Evolutionary conservation across 768 basidiomycete genomes (phyloP).

Genomic region (Boletus subparvulus): DNA sequence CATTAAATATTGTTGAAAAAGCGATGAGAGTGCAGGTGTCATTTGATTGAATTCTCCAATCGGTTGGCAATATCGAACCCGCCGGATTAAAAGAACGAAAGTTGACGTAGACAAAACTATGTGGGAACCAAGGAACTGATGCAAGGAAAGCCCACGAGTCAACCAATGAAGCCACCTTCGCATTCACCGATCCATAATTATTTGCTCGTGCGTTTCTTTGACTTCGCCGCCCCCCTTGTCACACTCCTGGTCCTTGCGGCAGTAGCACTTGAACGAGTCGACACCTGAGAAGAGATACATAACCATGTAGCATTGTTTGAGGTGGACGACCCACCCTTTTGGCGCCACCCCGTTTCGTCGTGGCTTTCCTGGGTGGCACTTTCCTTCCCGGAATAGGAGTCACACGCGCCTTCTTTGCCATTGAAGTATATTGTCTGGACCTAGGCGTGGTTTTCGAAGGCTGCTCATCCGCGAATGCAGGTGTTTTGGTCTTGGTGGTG

Average conservation of each 20-base stretch:
- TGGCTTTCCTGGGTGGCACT: slow-evolving; percentile 5
- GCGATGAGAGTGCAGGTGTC: too few relatives aligned
- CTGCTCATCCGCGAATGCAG: background rate
- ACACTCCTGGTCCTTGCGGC: background rate
- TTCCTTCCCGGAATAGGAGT: slow-evolving; percentile 5
- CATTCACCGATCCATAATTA: background rate
- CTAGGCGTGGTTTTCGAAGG: slow-evolving; percentile 1
- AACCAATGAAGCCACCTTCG: background rate
- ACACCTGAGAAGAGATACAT: background rate
- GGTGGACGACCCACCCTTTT: slow-evolving; percentile 8
- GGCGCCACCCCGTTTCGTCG: background rate
- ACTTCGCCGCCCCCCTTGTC: background rate
- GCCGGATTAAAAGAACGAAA: background rate
- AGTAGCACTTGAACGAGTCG: background rate
- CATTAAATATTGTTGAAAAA: too few relatives aligned
- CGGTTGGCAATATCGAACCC: slow-evolving; percentile 4
- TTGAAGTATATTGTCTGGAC: slow-evolving; percentile 24
- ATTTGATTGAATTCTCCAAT: background rate
- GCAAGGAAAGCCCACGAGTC: background rate
- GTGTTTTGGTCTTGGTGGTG: background rate
- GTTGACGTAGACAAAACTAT: background rate
- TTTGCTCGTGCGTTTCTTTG: background rate
- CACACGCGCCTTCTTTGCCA: slow-evolving; percentile 26
- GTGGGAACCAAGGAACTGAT: background rate
- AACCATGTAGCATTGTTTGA: background rate